Evolutionary conservation across 148 eudicot genomes (phyloP), one percentile per base, ranked within the genome.

Genomic region (Nyssa sinensis): DNA sequence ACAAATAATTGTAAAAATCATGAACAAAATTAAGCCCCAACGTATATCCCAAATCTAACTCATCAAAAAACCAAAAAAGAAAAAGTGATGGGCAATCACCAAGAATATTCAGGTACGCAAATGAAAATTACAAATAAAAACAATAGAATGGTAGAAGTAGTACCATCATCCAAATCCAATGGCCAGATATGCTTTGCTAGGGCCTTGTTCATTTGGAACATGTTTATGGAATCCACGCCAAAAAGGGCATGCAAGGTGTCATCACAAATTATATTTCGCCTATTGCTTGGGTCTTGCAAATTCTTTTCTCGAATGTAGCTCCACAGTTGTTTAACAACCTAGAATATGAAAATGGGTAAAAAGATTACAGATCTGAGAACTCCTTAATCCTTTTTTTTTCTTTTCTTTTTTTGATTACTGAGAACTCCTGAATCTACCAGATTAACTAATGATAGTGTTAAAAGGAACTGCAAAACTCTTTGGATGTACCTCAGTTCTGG

Each of bases 291-390:
- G 72, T 93, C 92, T 84, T 91, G 89, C 87, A 93, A 76, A 66
- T 84, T 75, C 62, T 86, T 84, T 76, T 85, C 84, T 64, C 84
- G 84, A 70, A 93, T 91, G 79, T 93, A 88, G 74, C 12, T 80
- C 98, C 96, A 91, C 41, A 93, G 74, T 74, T 74, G 89, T 74
- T 83, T 86, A 68, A 93, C 85, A 75, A 91, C 91, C 98, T 93
- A 62, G 55, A 47, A n/a, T 41, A 53, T 37, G 67, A 39, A 33
- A 24, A 32, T 35, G 19, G 19, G 0, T 3, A 30, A 8, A 16
- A 25, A 77, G 13, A 57, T 25, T 27, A 63, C 24, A 44, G 28
- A 21, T 73, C 53, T 25, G 0, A 59, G 29, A 74, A 37, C 14
- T 19, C 55, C 14, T 8, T 4, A 62, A n/a, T 16, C 23, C 1